phyloP scores from a whole-genome alignment of 2,329 filamentous ascomycete species.

The Thermomyces lanuginosus region DNA sequence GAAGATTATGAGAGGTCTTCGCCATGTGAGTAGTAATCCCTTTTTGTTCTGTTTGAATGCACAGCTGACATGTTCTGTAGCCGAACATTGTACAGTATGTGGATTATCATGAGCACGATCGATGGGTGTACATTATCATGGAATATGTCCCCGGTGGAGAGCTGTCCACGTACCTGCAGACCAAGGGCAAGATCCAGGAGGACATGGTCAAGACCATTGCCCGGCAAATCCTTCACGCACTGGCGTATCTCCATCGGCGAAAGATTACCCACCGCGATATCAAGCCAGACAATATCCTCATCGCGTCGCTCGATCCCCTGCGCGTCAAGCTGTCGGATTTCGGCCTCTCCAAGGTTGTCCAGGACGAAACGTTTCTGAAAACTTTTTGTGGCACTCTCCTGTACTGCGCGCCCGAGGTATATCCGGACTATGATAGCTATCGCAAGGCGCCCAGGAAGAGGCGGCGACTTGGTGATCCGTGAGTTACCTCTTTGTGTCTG shows the following conservation, averaged over 20 bases:
- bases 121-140: constrained; percentile 91
- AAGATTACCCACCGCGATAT: constrained; percentile 97
- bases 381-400: constrained; percentile 93
- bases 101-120: constrained; percentile 68
- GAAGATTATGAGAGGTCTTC: constrained; percentile 76
- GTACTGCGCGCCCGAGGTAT: constrained; percentile 94
- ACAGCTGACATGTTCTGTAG: constrained; percentile 24
- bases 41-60: constrained; percentile 1
- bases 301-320: constrained; percentile 55
- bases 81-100: constrained; percentile 83
- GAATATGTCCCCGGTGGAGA: constrained; percentile 76
- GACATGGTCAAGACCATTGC: constrained; percentile 54
- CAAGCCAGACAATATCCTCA: constrained; percentile 94
- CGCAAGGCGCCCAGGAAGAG: constrained; percentile 46
- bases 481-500: constrained; percentile 10
- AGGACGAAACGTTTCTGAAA: constrained; percentile 79
- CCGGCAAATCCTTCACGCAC: constrained; percentile 51
- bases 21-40: constrained; percentile 49
- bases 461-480: constrained; percentile 37
- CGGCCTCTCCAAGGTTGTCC: constrained; percentile 85
- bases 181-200: constrained; percentile 49
- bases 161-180: constrained; percentile 54
- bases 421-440: constrained; percentile 60
- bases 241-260: constrained; percentile 71
- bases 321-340: constrained; percentile 90